Percentiles rank a stretch among this genome's conserved stretches.
Conservation (phyloP, 164 flowering plant species). For the Tinospora cordifolia region DNA sequence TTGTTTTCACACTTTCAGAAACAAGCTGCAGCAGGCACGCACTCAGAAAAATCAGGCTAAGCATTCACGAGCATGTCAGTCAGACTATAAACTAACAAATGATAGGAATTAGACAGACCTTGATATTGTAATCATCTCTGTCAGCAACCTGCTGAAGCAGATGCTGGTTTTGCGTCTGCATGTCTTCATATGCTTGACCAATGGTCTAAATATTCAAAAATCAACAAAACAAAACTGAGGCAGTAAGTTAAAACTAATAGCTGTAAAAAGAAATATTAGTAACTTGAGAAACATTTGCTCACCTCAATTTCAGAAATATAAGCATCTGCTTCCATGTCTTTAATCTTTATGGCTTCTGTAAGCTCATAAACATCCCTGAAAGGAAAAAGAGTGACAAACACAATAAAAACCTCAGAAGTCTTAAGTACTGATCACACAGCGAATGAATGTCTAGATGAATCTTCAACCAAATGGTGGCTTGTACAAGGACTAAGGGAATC, state of each 20-base stretch:
- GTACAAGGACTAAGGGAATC: too few relatives aligned
- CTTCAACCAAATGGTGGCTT: too few relatives aligned
- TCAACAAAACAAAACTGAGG: background rate
- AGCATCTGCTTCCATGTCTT: too few relatives aligned
- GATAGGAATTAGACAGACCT: constrained; percentile 34
- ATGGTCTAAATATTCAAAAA: constrained; percentile 45
- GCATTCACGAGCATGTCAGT: constrained; percentile 10
- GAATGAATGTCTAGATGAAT: too few relatives aligned
- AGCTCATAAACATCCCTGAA: constrained; percentile 73
- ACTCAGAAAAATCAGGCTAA: constrained; percentile 11
- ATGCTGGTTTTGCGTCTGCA: constrained; percentile 82
- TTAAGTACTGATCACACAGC: background rate
- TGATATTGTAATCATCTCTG: constrained; percentile 81
- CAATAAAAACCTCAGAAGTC: background rate
- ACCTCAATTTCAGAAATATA: too few relatives aligned
- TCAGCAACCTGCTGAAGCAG: constrained; percentile 64
- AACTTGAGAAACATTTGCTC: background rate
- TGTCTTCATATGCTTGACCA: constrained; percentile 92
- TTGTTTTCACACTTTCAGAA: constrained; percentile 88
- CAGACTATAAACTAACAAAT: background rate
- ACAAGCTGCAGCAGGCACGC: constrained; percentile 51
- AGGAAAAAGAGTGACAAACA: background rate
- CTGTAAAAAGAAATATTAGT: background rate
- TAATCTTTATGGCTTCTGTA: constrained; percentile 67
- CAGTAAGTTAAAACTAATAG: background rate